Base-by-base conservation (phyloP, 495 filamentous ascomycete species). In the Neurospora sp. region DNA sequence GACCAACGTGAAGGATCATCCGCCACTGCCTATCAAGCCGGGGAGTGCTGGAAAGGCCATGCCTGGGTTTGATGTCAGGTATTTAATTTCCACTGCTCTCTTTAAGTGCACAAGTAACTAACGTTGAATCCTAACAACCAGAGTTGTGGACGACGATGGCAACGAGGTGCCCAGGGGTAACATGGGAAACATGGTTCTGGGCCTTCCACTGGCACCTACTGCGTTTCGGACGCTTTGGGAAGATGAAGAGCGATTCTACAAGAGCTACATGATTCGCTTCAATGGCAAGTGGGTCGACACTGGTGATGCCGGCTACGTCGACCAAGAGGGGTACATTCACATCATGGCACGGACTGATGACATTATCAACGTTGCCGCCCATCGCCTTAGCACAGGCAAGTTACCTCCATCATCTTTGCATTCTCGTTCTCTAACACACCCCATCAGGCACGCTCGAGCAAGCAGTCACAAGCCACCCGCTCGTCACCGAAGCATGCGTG, bases 121-220 rank as follows among this genome's bases (percentile, higher is more conserved):
- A 59, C 5, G 20, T 14, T 59, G 10, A n/a, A 45, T 8, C 42
- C 2, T 59, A 59, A 59, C 10, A 27, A 3, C 5, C 65, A 85
- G 89, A 8, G 85, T 94, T 42, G 93, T 98, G 6, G 88, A 95
- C 77, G 94, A 97, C 77, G 82, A 88, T 1, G 94, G 94, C 5
- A 83, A 85, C 3, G 89, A 92, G 76, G 84, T 97, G 3, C 77
- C 85, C 22, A 83, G 78, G 12, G 91, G 90, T 0, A 86, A 80
- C n/a, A 96, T 94, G 92, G 94, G 94, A 0, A 98, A 98, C 78
- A 95, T 98, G 68, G 94, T 97, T 20, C 82, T 98, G 39, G 93
- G 82, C 0, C 85, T 92, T 1, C 94, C 94, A 0, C 84, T 98
- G 3, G 93, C 92, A 0, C 94, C 94, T 0, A 94, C 94, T 0